Conservation (phyloP, 768 basidiomycete genomes). For the Obba rivulosa region DNA sequence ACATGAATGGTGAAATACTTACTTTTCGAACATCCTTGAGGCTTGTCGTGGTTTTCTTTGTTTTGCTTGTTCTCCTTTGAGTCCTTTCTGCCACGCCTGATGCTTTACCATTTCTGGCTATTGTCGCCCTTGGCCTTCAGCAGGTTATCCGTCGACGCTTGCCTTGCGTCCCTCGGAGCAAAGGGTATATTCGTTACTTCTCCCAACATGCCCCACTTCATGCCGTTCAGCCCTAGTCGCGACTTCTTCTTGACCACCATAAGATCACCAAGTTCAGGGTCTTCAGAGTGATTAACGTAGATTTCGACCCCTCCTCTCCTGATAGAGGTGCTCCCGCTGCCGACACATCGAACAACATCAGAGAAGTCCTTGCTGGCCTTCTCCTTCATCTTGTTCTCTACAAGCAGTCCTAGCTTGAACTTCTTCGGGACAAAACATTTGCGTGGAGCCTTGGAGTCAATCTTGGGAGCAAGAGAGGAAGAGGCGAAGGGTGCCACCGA, state of each 20-base stretch:
- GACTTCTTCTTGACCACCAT: slow-evolving; percentile 72
- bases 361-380: slow-evolving; percentile 45
- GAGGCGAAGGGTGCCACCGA: slow-evolving; percentile 22
- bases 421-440: slow-evolving; percentile 66
- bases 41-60: slow-evolving; percentile 28
- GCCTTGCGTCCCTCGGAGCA: slow-evolving; percentile 23
- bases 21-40: slow-evolving; percentile 39
- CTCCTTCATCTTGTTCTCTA: slow-evolving; percentile 21
- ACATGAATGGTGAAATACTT: slow-evolving; percentile 8
- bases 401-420: slow-evolving; percentile 53
- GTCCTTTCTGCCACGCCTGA: slow-evolving; percentile 69
- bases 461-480: slow-evolving; percentile 29
- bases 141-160: slow-evolving; percentile 18
- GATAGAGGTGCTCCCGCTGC: slow-evolving; percentile 33
- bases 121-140: slow-evolving; percentile 40
- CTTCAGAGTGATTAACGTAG: slow-evolving; percentile 57
- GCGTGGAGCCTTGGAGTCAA: slow-evolving; percentile 24
- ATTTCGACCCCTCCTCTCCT: slow-evolving; percentile 62
- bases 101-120: slow-evolving; percentile 77
- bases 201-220: slow-evolving; percentile 45
- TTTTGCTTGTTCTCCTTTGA: slow-evolving; percentile 52
- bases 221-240: slow-evolving; percentile 50
- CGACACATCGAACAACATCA: slow-evolving; percentile 57
- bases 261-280: slow-evolving; percentile 65
- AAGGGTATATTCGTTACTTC: slow-evolving; percentile 59